Percentiles rank a stretch among this genome's conserved stretches.
Conservation (phyloP, 768 basidiomycete species). For the Serendipita sp. region DNA sequence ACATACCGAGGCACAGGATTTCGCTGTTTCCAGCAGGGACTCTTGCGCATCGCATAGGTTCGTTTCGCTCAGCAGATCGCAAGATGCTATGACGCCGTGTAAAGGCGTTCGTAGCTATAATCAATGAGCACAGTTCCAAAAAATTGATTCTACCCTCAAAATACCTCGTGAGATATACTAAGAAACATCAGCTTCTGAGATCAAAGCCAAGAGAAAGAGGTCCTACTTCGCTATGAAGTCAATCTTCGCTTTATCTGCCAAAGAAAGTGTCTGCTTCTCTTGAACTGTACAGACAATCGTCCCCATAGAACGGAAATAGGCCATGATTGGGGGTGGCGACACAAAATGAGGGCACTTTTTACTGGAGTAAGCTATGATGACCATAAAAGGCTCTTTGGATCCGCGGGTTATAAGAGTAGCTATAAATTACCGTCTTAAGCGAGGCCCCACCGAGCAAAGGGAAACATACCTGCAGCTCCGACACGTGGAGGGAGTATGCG, state of each 20-base stretch:
- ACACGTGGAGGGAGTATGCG: too few species aligned
- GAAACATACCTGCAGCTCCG: too few species aligned
- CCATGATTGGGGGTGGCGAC: not conserved
- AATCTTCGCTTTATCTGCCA: conserved; percentile 89
- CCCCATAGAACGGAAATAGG: conserved; percentile 21
- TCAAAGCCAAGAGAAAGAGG: not conserved
- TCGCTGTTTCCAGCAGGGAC: not conserved
- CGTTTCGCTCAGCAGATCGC: conserved; percentile 8
- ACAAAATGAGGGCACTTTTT: not conserved
- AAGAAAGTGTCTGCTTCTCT: conserved; percentile 78
- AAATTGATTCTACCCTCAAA: conserved; percentile 15
- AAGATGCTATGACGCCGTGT: conserved; percentile 47
- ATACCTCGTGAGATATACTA: conserved; percentile 68
- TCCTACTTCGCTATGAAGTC: conserved; percentile 87
- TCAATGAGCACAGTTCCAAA: conserved; percentile 3
- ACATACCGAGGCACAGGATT: conserved; percentile 64
- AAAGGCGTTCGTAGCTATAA: conserved; percentile 46
- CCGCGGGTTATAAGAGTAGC: conserved; percentile 79
- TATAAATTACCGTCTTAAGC: conserved; percentile 18
- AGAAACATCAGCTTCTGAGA: not conserved
- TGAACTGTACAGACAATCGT: conserved; percentile 90
- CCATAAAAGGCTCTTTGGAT: conserved; percentile 31
- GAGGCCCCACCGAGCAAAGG: too few species aligned
- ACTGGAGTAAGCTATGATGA: not conserved
- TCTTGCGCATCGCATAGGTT: not conserved